phyloP scores from a whole-genome alignment of 257 asterid genomes.

The Nicotiana tomentosiformis region DNA sequence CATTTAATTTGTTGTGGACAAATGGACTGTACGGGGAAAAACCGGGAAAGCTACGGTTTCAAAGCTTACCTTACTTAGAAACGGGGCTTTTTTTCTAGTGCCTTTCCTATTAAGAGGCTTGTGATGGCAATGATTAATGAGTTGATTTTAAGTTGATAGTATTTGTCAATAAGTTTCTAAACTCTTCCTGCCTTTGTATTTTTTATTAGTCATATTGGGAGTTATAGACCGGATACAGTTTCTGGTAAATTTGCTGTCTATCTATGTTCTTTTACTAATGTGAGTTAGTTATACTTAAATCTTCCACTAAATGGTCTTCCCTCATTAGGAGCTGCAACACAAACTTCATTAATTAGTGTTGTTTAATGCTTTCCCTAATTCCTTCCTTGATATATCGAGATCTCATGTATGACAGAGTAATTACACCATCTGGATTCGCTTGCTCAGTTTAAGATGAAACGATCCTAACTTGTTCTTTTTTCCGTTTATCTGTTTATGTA shows the following conservation, averaged over 20 bases:
- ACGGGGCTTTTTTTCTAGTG: neutral
- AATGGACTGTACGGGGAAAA: conserved; percentile 11
- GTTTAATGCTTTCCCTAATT: neutral
- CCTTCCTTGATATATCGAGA: neutral
- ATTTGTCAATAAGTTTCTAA: neutral
- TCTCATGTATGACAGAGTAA: neutral
- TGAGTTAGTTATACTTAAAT: neutral
- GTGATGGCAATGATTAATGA: neutral
- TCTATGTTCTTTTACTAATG: neutral
- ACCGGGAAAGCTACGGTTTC: conserved; percentile 5
- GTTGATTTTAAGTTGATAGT: neutral
- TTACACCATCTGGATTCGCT: neutral
- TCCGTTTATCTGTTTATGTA: neutral
- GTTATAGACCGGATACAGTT: neutral
- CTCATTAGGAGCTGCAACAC: neutral
- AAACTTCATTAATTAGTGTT: neutral
- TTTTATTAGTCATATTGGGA: neutral
- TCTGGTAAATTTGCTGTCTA: neutral
- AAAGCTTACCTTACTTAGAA: neutral
- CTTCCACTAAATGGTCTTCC: neutral
- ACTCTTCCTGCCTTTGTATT: neutral
- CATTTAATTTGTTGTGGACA: neutral
- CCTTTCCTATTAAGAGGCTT: neutral
- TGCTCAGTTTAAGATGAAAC: neutral
- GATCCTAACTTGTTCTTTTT: neutral